Evolutionary conservation across 257 asterid species (phyloP), one percentile per base, ranked within the genome.

Genomic region (Lycium barbarum): DNA sequence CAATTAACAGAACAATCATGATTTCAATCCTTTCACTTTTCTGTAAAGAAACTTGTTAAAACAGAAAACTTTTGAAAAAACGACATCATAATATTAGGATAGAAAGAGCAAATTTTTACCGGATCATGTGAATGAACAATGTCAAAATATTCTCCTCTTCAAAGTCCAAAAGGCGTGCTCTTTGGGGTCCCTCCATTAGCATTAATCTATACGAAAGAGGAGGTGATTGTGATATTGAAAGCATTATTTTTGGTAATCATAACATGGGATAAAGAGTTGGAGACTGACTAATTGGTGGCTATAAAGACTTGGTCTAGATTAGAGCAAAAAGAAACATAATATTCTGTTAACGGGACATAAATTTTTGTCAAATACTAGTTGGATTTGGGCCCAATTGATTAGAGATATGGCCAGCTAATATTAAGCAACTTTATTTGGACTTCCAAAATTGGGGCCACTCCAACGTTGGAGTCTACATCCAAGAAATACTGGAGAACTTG

Each of bases 231-330:
- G n/a, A 13, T 47, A 49, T 22, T 74, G 62, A 13, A 74, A 74
- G 62, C 35, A 22, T 49, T 36, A 22, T 3, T 12, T 65, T 76
- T 12, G 81, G 26, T 26, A 51, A 51, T 76, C 82, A 76, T 76
- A 51, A 51, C 63, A 53, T 76, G 82, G 82, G 82, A 76, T 26
- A 51, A 76, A 51, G 5, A 51, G 81, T 40, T 40, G 65, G 18
- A n/a, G 7, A 40, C 45, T 58, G 65, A 58, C 65, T 58, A 17
- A 7, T 18, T 55, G 20, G 61, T 55, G 61, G 61, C 18, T 12
- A 15, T 3, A 54, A 51, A 54, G 58, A 54, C 58, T 54, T 15
- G 18, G 18, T 55, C 17, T 55, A 58, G 65, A 58, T 58, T 17
- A 18, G 65, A 58, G 26, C 9, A 7, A 58, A 58, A 18, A 18